Evolutionary conservation across 306 rosid species (phyloP), one percentile per base, ranked within the genome.

Genomic region (Trifolium pratense): DNA sequence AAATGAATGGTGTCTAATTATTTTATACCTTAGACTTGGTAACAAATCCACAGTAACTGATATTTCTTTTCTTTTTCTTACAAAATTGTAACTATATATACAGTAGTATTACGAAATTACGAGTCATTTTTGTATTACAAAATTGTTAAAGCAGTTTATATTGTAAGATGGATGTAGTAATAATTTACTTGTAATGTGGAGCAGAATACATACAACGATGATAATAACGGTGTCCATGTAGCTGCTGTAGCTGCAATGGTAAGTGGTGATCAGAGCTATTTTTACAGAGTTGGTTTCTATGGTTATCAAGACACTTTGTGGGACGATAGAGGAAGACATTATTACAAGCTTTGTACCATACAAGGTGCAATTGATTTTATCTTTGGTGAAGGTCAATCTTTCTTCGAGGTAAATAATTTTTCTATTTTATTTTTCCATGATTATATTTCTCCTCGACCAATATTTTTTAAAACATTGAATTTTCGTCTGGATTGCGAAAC

Each of bases 311-410:
- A 93, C 70, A 93, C 98, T 15, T 73, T 93, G 53, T 93, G 96
- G 96, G 98, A 91, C 7, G 82, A 62, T 26, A 75, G 65, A 21
- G 98, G 98, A 72, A 81, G 96, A 70, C 98, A 93, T 13, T 89
- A 84, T 80, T 93, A 87, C 56, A 74, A 80, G 14, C 89, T 60
- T 60, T 93, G 98, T 65, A 88, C 92, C 23, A 86, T 93, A 4
- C 93, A 93, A 83, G 98, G 97, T 59, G 96, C 97, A 42, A 73
- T 93, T 31, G 98, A 93, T 78, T 93, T 93, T 49, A 93, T 93
- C 46, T 91, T 93, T 57, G 98, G 98, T 34, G 73, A 75, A 15
- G 98, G 68, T 25, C 96, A 89, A 7, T 80, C 98, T 42, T 40
- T 93, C 31, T 93, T 82, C 73, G 88, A 93, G 96, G 98, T 92